phyloP scores from a whole-genome alignment of 2,329 filamentous ascomycete species.

The Thermomyces lanuginosus region DNA sequence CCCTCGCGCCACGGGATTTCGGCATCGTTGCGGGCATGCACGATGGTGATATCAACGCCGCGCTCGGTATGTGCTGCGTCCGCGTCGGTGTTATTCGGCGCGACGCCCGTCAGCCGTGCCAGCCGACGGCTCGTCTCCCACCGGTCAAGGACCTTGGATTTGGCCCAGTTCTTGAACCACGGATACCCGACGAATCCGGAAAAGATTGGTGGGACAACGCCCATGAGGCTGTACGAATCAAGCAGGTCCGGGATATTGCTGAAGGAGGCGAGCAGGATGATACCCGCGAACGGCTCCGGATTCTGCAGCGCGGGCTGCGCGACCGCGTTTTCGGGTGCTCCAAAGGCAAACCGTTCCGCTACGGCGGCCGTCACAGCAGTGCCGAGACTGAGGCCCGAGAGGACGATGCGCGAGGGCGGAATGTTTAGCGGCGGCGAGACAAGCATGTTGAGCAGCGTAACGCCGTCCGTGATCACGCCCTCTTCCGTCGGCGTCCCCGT shows the following conservation, averaged over 20 bases:
- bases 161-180: conserved; percentile 43
- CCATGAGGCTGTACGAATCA: conserved; percentile 61
- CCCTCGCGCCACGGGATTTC: conserved; percentile 57
- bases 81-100: conserved; percentile 21
- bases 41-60: conserved; percentile 48
- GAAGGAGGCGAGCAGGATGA: conserved; percentile 69
- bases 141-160: conserved; percentile 53
- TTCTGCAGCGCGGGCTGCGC: conserved; percentile 27
- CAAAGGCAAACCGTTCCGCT: conserved; percentile 50
- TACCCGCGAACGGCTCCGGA: conserved; percentile 53
- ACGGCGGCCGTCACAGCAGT: conserved; percentile 68
- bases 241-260: conserved; percentile 57
- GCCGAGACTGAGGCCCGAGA: conserved; percentile 76
- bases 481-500: conserved; percentile 65
- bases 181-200: conserved; percentile 56
- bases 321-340: conserved; percentile 16
- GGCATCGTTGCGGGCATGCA: conserved; percentile 66
- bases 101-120: conserved; percentile 21
- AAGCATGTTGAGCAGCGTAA: conserved; percentile 52
- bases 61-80: conserved; percentile 35
- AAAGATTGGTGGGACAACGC: conserved; percentile 57
- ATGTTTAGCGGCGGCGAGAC: conserved; percentile 44
- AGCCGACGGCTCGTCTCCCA: conserved; percentile 63
- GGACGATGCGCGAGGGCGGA: conserved; percentile 53
- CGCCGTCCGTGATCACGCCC: conserved; percentile 65